Evolutionary conservation across 2,329 filamentous ascomycete genomes (phyloP).

Genomic region (Colletotrichum tabaci): DNA sequence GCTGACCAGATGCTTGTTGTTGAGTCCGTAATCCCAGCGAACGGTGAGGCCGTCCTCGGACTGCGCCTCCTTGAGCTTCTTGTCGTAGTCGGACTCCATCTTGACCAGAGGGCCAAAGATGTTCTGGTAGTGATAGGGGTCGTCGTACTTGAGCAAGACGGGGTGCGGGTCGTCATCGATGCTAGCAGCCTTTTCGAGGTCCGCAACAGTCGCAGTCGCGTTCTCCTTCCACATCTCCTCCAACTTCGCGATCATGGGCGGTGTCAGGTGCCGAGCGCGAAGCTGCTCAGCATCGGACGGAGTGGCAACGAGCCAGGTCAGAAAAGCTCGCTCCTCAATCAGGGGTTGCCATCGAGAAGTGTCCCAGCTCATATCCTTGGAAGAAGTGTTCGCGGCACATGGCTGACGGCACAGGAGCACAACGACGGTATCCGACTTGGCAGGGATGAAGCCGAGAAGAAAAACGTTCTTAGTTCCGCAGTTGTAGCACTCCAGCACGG

Average conservation of each 20-base stretch:
- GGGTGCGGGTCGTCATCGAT: slow-evolving; percentile 96
- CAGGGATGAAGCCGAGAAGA: slow-evolving; percentile 95
- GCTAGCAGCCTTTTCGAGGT: slow-evolving; percentile 90
- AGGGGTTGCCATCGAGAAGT: slow-evolving; percentile 97
- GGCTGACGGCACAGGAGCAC: slow-evolving; percentile 97
- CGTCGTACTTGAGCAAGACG: slow-evolving; percentile 93
- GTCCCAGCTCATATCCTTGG: slow-evolving; percentile 99
- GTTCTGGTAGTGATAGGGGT: slow-evolving; percentile 98
- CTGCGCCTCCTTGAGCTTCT: slow-evolving; percentile 98
- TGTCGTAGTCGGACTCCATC: slow-evolving; percentile 99
- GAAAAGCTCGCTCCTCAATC: slow-evolving; percentile 95
- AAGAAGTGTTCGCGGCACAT: slow-evolving; percentile 93
- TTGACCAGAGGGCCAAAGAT: slow-evolving; percentile 98
- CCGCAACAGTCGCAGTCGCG: slow-evolving; percentile 86
- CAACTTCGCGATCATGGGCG: slow-evolving; percentile 94
- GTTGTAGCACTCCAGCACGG: slow-evolving; percentile 98
- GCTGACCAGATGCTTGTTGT: slow-evolving; percentile 96
- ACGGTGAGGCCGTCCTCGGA: slow-evolving; percentile 96
- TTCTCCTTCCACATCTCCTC: slow-evolving; percentile 99
- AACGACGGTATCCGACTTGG: slow-evolving; percentile 98
- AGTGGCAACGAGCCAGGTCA: slow-evolving; percentile 91
- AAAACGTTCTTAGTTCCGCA: slow-evolving; percentile 99
- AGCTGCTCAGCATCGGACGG: slow-evolving; percentile 97
- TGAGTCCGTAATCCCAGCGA: slow-evolving; percentile 94
- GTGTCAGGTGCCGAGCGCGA: slow-evolving; percentile 91